Evolutionary conservation across 208 protist genomes (phyloP).

Genomic region (Crithidia bombi): DNA sequence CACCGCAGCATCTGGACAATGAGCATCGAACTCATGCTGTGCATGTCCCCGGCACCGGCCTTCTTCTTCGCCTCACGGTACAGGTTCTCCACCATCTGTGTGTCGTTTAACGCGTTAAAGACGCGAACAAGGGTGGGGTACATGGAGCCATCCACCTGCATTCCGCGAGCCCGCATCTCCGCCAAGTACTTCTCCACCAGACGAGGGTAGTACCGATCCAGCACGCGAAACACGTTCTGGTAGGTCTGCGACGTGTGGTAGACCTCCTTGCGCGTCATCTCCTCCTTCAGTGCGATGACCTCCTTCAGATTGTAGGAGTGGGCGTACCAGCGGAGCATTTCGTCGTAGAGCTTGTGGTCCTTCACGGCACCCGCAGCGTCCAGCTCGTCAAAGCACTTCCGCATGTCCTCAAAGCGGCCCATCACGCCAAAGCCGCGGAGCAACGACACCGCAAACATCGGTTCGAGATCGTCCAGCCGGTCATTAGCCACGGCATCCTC

Average conservation of each 20-base stretch:
- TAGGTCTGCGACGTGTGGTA: slow-evolving; percentile 87
- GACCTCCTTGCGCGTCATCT: slow-evolving; percentile 79
- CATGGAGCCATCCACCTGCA: slow-evolving; percentile 80
- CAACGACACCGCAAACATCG: slow-evolving; percentile 60
- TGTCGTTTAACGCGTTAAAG: slow-evolving; percentile 77
- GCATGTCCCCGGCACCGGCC: slow-evolving; percentile 33
- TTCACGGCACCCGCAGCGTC: slow-evolving; percentile 49
- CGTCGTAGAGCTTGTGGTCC: slow-evolving; percentile 85
- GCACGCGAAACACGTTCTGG: slow-evolving; percentile 81
- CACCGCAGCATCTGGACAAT: slow-evolving; percentile 73
- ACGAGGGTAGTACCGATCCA: slow-evolving; percentile 90
- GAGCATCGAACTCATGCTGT: slow-evolving; percentile 52
- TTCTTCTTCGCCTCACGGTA: slow-evolving; percentile 77
- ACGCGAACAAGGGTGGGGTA: slow-evolving; percentile 89
- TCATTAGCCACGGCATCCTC: slow-evolving; percentile 67
- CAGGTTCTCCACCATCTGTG: slow-evolving; percentile 63
- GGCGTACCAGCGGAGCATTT: slow-evolving; percentile 91
- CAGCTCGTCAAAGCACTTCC: slow-evolving; percentile 65
- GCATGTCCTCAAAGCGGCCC: slow-evolving; percentile 82
- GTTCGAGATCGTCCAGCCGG: slow-evolving; percentile 69
- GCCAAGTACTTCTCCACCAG: slow-evolving; percentile 87
- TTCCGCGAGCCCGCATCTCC: slow-evolving; percentile 81
- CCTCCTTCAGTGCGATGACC: slow-evolving; percentile 87
- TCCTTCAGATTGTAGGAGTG: slow-evolving; percentile 86
- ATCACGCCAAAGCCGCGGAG: slow-evolving; percentile 87